phyloP scores from a whole-genome alignment of 148 eudicot species.

The Hydrangea macrophylla region DNA sequence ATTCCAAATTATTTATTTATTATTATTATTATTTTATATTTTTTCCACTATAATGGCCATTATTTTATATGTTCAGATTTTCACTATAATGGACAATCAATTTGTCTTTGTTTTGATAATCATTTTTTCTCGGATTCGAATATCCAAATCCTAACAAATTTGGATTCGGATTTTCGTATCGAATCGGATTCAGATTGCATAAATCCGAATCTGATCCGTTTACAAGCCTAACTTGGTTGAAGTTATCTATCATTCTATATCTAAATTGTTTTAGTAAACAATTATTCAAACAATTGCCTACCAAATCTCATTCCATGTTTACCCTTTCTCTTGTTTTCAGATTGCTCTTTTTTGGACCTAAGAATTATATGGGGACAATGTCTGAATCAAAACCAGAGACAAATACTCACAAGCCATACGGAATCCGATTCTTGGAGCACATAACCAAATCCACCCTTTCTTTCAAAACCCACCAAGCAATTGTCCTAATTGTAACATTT shows the following conservation, averaged over 20 bases:
- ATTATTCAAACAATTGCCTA: neutral
- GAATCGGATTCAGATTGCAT: no score
- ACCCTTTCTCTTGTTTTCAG: conserved; percentile 22
- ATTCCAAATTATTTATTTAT: no score
- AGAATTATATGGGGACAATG: conserved; percentile 44
- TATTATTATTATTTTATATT: no score
- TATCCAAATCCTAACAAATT: no score
- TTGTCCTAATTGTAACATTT: conserved; percentile 73
- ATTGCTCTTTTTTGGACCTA: conserved; percentile 22
- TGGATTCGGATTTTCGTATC: no score
- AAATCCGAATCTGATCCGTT: neutral
- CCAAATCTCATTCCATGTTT: conserved; percentile 3
- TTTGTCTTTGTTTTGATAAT: no score
- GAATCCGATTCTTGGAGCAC: conserved; percentile 52
- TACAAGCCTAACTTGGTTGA: neutral
- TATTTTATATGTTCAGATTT: no score
- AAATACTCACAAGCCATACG: conserved; percentile 54
- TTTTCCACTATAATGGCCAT: no score
- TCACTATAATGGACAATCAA: no score
- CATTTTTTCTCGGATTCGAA: neutral
- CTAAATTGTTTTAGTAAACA: neutral
- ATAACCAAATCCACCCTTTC: conserved; percentile 49
- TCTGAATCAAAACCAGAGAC: conserved; percentile 28
- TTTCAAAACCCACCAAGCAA: conserved; percentile 68
- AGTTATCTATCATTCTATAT: neutral